Evolutionary conservation across 441 rosid genomes (phyloP), one percentile per base, ranked within the genome.

Genomic region (Aleurites moluccanus): DNA sequence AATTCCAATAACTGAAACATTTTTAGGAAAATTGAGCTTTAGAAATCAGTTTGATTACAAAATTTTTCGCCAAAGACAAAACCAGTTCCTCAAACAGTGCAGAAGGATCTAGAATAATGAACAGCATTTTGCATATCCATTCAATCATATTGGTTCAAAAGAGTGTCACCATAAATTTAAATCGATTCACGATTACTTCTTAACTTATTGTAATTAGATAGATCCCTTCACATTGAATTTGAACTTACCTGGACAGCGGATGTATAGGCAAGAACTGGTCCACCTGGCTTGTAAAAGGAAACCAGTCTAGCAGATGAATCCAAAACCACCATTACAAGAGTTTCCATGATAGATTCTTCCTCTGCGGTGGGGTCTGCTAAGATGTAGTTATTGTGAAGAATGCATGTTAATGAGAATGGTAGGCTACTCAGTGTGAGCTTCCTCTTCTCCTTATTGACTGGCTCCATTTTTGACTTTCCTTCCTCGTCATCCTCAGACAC

Each of bases 311-410:
- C 80, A 25, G 90, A 90, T 73, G 92, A 84, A 84, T 96, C 93
- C 78, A 93, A 84, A 70, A 91, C 97, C 69, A 91, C 88, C 0
- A 93, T 91, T 69, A 88, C 83, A 25, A 79, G 68, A 42, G 98
- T 92, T 84, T 92, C 93, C 97, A 92, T 90, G 72, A 91, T 82
- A 8, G 92, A 84, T 78, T 92, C 99, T 87, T 96, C 99, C 85
- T 93, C 97, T 1, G 91, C 83, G 38, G 93, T 92, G 27, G 99
- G 97, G 80, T 92, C 98, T 30, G 90, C 93, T 82, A 93, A 77
- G 75, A 93, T 89, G 83, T 92, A 85, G 47, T 85, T 93, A 84
- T 89, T 92, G 87, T 93, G 90, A 75, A 96, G 94, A 70, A 89
- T 70, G 78, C 92, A 89, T 25, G 97, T 93, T 78, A 96, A 83